Evolutionary conservation across 345 rosid species (phyloP), one percentile per base, ranked within the genome.

Genomic region (Hibiscus mutabilis): DNA sequence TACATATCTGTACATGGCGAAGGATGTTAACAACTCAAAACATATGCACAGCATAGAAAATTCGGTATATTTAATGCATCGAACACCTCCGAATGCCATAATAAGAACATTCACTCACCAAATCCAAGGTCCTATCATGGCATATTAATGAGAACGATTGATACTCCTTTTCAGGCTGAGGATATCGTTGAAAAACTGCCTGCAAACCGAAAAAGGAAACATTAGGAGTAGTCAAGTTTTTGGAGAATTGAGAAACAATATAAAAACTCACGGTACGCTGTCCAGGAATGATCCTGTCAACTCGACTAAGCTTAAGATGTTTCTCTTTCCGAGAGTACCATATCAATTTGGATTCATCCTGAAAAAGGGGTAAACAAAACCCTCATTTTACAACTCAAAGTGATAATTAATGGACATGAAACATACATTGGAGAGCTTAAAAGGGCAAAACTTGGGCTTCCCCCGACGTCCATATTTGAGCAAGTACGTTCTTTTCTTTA

Each of bases 271-370:
- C 99, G 29, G 99, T 95, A 46, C 97, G 96, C 73, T 95, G 97
- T 78, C 99, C 98, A 10, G 98, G 92, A 67, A 89, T 87, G 78
- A 95, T 92, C 78, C 81, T 86, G 18, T 78, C 82, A 60, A 90
- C 90, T 61, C 86, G 92, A 76, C 81, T 82, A 53, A 95, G 83
- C 73, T 82, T 89, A 72, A 95, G 80, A 65, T 82, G 86, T 78
- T 83, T 95, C 84, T 88, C 90, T 77, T 86, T 92, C 66, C 96
- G 94, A 62, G 99, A 89, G 87, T 89, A 84, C 99, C 99, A 92
- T 79, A 90, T 82, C 86, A 95, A 81, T 76, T 81, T 82, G 58
- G 96, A 82, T 79, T 92, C 97, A 70, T 95, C 98, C 98, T 95
- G 87, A 71, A 74, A 66, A 37, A 18, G 18, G 57, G 22, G 22